These are phyloP conservation scores for Tylopilus sp. DNA, from an alignment of 1,284 basidiomycete species.

Conservation along the genomic window DNA sequence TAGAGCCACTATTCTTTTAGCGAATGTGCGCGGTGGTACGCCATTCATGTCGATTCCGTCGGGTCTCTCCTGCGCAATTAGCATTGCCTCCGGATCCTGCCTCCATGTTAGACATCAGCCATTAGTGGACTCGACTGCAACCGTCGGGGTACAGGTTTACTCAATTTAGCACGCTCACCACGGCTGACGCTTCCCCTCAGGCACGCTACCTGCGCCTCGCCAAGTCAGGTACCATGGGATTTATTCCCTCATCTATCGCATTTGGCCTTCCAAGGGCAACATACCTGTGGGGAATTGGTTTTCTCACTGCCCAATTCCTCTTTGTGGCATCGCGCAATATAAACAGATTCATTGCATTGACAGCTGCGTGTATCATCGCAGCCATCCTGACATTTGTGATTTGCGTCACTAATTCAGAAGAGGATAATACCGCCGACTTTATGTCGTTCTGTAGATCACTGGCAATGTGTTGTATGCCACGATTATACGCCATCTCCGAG, in stretches of 20 bases:
- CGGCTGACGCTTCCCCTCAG: slow-evolving; percentile 27
- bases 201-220: slow-evolving; percentile 35
- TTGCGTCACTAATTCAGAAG: slow-evolving; percentile 31
- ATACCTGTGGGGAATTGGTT: slow-evolving; percentile 39
- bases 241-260: slow-evolving; percentile 35
- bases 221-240: slow-evolving; percentile 32
- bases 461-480: slow-evolving; percentile 16
- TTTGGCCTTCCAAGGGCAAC: slow-evolving; percentile 42
- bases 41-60: slow-evolving; percentile 36
- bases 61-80: slow-evolving; percentile 31
- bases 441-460: slow-evolving; percentile 8
- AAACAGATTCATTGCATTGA: slow-evolving; percentile 24
- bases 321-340: slow-evolving; percentile 27
- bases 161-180: background rate
- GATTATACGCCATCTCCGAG: slow-evolving; percentile 6
- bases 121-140: slow-evolving; percentile 33
- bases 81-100: slow-evolving; percentile 43
- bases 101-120: slow-evolving; percentile 40
- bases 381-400: slow-evolving; percentile 30
- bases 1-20: slow-evolving; percentile 40
- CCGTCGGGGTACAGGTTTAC: slow-evolving; percentile 35
- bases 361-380: slow-evolving; percentile 15
- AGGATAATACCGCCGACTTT: background rate
- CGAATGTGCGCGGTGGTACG: slow-evolving; percentile 33
- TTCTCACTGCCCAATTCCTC: slow-evolving; percentile 36